These are phyloP conservation scores for Dictyostelium purpureum DNA, from an alignment of 78 protist species.

Conservation along the genomic window DNA sequence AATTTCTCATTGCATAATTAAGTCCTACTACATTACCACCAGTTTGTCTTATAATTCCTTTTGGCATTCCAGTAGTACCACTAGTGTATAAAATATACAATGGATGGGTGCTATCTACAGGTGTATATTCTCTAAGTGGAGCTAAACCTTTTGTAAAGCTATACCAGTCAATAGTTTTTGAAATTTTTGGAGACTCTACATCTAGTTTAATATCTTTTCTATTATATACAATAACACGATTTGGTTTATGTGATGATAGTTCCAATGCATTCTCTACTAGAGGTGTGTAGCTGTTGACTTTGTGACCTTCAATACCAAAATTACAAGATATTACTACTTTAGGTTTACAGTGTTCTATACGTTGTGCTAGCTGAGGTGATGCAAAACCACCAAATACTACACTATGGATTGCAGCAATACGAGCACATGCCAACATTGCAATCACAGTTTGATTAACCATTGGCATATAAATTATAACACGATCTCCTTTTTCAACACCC, in stretches of 20 bases:
- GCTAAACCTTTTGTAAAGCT: background rate
- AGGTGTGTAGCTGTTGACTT: conserved; percentile 21
- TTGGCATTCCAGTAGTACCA: conserved; percentile 87
- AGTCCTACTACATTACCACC: conserved; percentile 51
- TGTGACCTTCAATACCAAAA: conserved; percentile 68
- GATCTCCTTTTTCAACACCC: conserved; percentile 90
- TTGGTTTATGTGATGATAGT: conserved; percentile 33
- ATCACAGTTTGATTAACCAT: conserved; percentile 81
- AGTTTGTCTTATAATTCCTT: conserved; percentile 29
- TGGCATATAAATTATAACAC: conserved; percentile 95
- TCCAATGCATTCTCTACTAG: conserved; percentile 52
- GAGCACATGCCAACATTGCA: conserved; percentile 96
- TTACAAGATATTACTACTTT: conserved; percentile 70
- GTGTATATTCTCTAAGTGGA: background rate
- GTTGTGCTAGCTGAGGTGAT: conserved; percentile 75
- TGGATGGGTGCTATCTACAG: background rate
- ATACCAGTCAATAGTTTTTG: conserved; percentile 29
- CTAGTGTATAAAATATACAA: conserved; percentile 91
- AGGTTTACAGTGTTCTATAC: conserved; percentile 84
- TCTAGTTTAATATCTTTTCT: background rate
- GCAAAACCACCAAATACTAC: conserved; percentile 94
- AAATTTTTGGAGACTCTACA: background rate
- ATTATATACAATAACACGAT: conserved; percentile 1
- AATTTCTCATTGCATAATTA: conserved; percentile 2
- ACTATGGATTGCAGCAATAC: conserved; percentile 93